Conservation (phyloP, 2,329 filamentous ascomycete species). For the Neurospora crassa region DNA sequence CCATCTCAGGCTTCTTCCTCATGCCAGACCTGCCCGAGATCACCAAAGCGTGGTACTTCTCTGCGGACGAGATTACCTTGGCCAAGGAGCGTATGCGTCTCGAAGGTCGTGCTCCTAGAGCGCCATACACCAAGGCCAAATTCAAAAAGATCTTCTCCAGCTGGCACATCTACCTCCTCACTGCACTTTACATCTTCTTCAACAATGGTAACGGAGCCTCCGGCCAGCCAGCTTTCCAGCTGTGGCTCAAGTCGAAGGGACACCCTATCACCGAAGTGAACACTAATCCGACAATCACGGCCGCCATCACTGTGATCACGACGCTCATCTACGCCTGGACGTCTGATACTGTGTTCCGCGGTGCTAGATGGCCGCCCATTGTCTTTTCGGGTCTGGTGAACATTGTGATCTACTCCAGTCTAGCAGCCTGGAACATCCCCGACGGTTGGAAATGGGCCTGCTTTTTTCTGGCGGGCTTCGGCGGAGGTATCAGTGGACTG, state of each 20-base stretch:
- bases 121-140: slow-evolving; percentile 35
- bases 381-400: slow-evolving; percentile 41
- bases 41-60: slow-evolving; percentile 28
- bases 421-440: slow-evolving; percentile 36
- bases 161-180: slow-evolving; percentile 56
- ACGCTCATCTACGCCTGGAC: slow-evolving; percentile 58
- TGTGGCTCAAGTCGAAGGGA: slow-evolving; percentile 36
- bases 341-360: slow-evolving; percentile 50
- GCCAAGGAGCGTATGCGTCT: slow-evolving; percentile 31
- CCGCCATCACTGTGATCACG: slow-evolving; percentile 43
- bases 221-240: slow-evolving; percentile 44
- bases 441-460: slow-evolving; percentile 53
- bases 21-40: slow-evolving; percentile 31
- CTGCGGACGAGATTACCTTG: slow-evolving; percentile 26
- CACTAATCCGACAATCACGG: slow-evolving; percentile 49
- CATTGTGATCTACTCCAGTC: slow-evolving; percentile 29
- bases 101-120: slow-evolving; percentile 34
- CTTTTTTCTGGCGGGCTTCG: slow-evolving; percentile 46
- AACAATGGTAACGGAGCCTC: slow-evolving; percentile 45
- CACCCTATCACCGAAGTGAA: slow-evolving; percentile 36
- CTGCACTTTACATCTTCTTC: slow-evolving; percentile 52
- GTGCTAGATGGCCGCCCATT: slow-evolving; percentile 54
- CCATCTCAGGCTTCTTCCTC: slow-evolving; percentile 40
- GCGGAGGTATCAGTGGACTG: slow-evolving; percentile 35
- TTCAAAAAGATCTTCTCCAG: slow-evolving; percentile 50